Evolutionary conservation across 2,329 filamentous ascomycete genomes (phyloP).

Genomic region (Fusarium abutilonis): DNA sequence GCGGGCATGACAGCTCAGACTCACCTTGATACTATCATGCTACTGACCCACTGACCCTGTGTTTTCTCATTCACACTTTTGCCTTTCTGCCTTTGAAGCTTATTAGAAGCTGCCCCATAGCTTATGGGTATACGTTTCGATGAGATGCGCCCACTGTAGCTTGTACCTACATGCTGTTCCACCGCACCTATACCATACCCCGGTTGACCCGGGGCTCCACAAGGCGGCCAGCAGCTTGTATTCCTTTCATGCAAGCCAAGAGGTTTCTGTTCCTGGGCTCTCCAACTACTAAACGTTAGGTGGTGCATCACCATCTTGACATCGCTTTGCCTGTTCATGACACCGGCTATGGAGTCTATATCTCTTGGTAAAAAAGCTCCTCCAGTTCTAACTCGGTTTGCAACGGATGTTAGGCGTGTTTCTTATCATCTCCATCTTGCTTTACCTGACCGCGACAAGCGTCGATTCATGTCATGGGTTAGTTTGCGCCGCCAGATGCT

Average conservation of each 20-base stretch:
- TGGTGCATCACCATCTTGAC: slow-evolving; percentile 16
- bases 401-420: neutral
- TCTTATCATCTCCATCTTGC: slow-evolving; percentile 10
- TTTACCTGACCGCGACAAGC: slow-evolving; percentile 27
- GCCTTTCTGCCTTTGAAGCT: neutral
- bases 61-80: neutral
- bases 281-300: slow-evolving; percentile 2
- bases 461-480: slow-evolving; percentile 41
- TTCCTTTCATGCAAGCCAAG: slow-evolving; percentile 36
- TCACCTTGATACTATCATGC: neutral
- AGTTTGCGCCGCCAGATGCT: slow-evolving; percentile 36
- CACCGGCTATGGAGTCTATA: slow-evolving; percentile 37
- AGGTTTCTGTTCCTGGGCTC: slow-evolving; percentile 29
- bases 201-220: slow-evolving; percentile 21
- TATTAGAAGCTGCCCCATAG: slow-evolving; percentile 15
- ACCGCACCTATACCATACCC: slow-evolving; percentile 6
- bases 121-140: neutral
- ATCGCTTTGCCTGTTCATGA: slow-evolving; percentile 34
- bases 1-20: slow-evolving; percentile 2
- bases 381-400: slow-evolving; percentile 30
- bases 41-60: neutral
- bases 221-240: slow-evolving; percentile 21
- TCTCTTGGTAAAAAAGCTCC: slow-evolving; percentile 17
- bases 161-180: slow-evolving; percentile 19
- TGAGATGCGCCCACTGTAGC: slow-evolving; percentile 4